These are phyloP conservation scores for Boeremia lycopersici DNA, from an alignment of 2,329 filamentous ascomycete species.

Conservation along the genomic window DNA sequence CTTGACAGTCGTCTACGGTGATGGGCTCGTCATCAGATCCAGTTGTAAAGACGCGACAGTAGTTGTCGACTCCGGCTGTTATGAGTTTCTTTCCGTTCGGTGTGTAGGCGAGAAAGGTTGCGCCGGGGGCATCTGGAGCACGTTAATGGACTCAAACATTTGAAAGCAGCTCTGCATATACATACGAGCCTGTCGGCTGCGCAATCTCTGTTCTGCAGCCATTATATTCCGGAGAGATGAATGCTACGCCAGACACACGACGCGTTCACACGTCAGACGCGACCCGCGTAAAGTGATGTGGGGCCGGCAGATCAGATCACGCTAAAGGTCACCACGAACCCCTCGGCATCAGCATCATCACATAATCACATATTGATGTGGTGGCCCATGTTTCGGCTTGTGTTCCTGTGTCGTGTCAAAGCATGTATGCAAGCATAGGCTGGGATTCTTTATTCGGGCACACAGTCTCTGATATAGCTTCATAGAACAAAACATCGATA, in stretches of 20 bases:
- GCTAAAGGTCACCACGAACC: not conserved
- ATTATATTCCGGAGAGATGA: constrained; percentile 10
- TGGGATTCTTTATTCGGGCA: no score
- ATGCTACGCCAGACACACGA: constrained; percentile 8
- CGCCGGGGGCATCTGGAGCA: constrained; percentile 74
- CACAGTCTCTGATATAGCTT: no score
- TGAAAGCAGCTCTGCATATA: constrained; percentile 1
- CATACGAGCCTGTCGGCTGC: constrained; percentile 43
- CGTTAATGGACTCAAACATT: not conserved
- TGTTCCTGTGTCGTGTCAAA: no score
- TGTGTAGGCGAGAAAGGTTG: constrained; percentile 87
- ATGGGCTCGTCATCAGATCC: constrained; percentile 90
- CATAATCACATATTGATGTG: no score
- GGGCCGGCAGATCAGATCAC: constrained; percentile 4
- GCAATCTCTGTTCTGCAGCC: constrained; percentile 29
- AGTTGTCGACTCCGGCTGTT: constrained; percentile 92
- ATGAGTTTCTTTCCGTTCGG: constrained; percentile 85
- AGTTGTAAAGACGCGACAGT: constrained; percentile 89
- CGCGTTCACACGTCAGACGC: constrained; percentile 12
- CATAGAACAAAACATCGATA: no score
- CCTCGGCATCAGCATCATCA: not conserved
- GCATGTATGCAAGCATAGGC: no score
- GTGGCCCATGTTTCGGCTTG: no score
- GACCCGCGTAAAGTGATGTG: constrained; percentile 15
- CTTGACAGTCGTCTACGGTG: constrained; percentile 89